phyloP scores from a whole-genome alignment of 176 grass and related monocot genomes.

The Cenchrus purpureus region DNA sequence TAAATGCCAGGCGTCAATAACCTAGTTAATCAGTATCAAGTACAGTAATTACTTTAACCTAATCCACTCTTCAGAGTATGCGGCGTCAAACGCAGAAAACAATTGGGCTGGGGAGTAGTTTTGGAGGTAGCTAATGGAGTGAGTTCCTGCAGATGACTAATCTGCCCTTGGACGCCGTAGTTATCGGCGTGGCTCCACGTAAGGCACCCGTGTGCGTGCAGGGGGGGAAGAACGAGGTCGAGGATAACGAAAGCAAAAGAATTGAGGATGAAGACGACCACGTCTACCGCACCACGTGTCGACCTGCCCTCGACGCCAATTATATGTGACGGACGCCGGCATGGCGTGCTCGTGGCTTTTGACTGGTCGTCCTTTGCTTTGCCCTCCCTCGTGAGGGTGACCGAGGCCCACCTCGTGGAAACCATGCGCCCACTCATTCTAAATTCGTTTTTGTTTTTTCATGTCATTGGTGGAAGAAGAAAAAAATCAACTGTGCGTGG shows the following conservation, averaged over 20 bases:
- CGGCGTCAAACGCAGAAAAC: background rate
- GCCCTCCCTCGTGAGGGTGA: no score
- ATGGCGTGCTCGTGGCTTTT: background rate
- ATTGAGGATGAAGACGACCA: background rate
- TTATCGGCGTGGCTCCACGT: conserved; percentile 48
- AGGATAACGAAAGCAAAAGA: conserved; percentile 25
- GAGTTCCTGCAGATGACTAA: background rate
- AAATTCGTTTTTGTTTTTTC: background rate
- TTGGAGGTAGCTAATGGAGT: background rate
- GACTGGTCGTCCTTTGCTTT: background rate
- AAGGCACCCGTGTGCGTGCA: conserved; percentile 24
- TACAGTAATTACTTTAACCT: background rate
- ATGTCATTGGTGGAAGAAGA: background rate
- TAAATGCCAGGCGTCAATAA: background rate
- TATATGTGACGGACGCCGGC: background rate
- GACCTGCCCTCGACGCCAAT: background rate
- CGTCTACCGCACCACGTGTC: background rate
- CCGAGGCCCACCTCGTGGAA: background rate
- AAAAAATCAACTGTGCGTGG: background rate
- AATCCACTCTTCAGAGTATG: background rate
- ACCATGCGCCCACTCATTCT: background rate
- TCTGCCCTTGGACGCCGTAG: background rate
- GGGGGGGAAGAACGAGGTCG: conserved; percentile 43
- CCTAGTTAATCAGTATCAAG: background rate
- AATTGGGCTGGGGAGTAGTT: background rate